Conservation (phyloP, 2,329 filamentous ascomycete genomes). For the Allantophomopsis lycopodina region DNA sequence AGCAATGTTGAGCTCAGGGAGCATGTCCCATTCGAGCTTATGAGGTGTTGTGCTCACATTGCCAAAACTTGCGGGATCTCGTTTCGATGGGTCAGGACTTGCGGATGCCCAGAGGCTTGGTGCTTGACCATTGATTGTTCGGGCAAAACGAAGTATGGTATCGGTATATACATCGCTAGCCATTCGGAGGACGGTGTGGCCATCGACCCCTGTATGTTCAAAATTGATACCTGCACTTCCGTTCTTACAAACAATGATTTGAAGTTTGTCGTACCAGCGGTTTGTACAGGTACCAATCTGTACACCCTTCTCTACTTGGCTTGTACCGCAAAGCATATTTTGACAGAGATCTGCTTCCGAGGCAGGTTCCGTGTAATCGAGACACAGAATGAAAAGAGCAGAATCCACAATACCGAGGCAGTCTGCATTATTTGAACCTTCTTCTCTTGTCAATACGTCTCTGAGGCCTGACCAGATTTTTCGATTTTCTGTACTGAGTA, state of each 20-base stretch:
- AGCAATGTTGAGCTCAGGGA: slow-evolving; percentile 78
- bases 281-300: slow-evolving; percentile 98
- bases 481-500: slow-evolving; percentile 89
- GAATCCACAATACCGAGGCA: slow-evolving; percentile 93
- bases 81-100: slow-evolving; percentile 84
- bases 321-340: slow-evolving; percentile 97
- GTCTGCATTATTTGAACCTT: slow-evolving; percentile 87
- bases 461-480: slow-evolving; percentile 90
- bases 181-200: slow-evolving; percentile 91
- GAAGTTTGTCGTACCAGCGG: slow-evolving; percentile 97
- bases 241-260: slow-evolving; percentile 98
- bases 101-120: slow-evolving; percentile 83
- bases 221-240: slow-evolving; percentile 98
- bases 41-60: slow-evolving; percentile 89
- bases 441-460: slow-evolving; percentile 75
- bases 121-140: slow-evolving; percentile 87
- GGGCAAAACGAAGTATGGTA: slow-evolving; percentile 89
- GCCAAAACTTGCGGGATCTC: slow-evolving; percentile 81
- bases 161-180: slow-evolving; percentile 96
- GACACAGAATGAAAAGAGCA: slow-evolving; percentile 79
- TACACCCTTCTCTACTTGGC: slow-evolving; percentile 79
- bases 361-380: slow-evolving; percentile 81
- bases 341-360: slow-evolving; percentile 79
- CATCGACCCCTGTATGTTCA: slow-evolving; percentile 95
- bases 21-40: slow-evolving; percentile 97